Evolutionary conservation across 495 filamentous ascomycete genomes (phyloP).

Genomic region (Xylaria sp.): DNA sequence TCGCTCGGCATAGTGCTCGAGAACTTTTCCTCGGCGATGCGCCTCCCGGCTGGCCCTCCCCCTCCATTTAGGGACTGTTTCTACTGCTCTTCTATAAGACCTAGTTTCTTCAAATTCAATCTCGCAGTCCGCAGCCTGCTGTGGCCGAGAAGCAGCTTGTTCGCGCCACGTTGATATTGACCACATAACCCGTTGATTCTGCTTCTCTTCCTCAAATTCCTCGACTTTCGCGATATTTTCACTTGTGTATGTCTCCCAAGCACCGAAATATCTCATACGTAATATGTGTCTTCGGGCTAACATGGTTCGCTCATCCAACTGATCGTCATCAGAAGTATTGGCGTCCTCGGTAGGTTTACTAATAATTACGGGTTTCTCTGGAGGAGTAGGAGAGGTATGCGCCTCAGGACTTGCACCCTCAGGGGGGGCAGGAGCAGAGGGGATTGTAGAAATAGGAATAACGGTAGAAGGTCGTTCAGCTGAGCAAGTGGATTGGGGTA

Average conservation of each 20-base stretch:
- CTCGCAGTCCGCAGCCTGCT: constrained; percentile 22
- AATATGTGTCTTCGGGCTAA: constrained; percentile 72
- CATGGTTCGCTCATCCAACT: constrained; percentile 55
- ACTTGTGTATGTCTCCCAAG: constrained; percentile 76
- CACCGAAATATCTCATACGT: constrained; percentile 74
- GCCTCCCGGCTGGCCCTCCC: constrained; percentile 24
- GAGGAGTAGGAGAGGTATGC: background rate
- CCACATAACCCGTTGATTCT: constrained; percentile 25
- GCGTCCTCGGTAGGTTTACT: constrained; percentile 4
- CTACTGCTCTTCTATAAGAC: constrained; percentile 31
- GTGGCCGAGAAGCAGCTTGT: constrained; percentile 29
- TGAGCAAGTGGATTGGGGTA: background rate
- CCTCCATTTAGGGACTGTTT: constrained; percentile 35
- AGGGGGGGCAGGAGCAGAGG: background rate
- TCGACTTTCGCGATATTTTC: constrained; percentile 73
- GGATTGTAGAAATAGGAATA: constrained; percentile 3
- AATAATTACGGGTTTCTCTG: background rate
- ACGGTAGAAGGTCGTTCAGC: constrained; percentile 6
- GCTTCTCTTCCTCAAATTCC: constrained; percentile 61
- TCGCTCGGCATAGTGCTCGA: constrained; percentile 33
- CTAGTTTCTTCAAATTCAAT: constrained; percentile 30
- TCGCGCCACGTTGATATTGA: constrained; percentile 37
- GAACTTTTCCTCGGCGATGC: constrained; percentile 26
- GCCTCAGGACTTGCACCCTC: background rate
- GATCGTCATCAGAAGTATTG: constrained; percentile 26